Evolutionary conservation across 1,284 basidiomycete genomes (phyloP).

Genomic region (Moesziomyces aphidis): DNA sequence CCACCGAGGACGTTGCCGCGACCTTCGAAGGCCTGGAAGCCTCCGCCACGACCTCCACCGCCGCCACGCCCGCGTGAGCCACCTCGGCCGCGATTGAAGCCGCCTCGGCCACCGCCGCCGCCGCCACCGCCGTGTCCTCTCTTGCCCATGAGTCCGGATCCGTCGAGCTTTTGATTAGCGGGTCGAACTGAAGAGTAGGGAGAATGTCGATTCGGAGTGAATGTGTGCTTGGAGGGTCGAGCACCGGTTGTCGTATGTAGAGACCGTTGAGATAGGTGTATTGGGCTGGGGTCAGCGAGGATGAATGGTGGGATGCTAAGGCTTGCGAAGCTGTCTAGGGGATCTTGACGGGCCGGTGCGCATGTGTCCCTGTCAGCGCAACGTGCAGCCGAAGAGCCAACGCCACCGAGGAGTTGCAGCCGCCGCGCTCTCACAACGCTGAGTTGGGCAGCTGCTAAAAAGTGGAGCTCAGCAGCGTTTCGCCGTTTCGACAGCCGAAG

Average conservation of each 20-base stretch:
- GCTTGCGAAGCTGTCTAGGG: background rate
- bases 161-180: background rate
- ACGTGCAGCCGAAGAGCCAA: constrained; percentile 10
- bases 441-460: background rate
- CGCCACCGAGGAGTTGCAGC: constrained; percentile 5
- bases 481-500: background rate
- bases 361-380: constrained; percentile 1
- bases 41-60: constrained; percentile 10
- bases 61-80: background rate
- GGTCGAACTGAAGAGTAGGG: background rate
- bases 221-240: too few species aligned
- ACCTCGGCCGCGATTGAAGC: constrained; percentile 22
- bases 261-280: too few species aligned
- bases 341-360: background rate
- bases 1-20: constrained; percentile 23
- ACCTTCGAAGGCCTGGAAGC: constrained; percentile 34
- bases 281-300: too few species aligned
- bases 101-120: constrained; percentile 17
- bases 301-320: background rate
- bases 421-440: background rate
- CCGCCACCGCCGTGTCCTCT: constrained; percentile 26
- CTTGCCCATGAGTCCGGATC: constrained; percentile 25
- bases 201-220: background rate
- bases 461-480: constrained; percentile 16
- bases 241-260: too few species aligned